A percentile compares a stretch with the other conserved stretches of the same genome.
These are phyloP conservation scores for Quercus agrifolia DNA, from an alignment of 306 rosid genomes.

Conservation along the genomic window DNA sequence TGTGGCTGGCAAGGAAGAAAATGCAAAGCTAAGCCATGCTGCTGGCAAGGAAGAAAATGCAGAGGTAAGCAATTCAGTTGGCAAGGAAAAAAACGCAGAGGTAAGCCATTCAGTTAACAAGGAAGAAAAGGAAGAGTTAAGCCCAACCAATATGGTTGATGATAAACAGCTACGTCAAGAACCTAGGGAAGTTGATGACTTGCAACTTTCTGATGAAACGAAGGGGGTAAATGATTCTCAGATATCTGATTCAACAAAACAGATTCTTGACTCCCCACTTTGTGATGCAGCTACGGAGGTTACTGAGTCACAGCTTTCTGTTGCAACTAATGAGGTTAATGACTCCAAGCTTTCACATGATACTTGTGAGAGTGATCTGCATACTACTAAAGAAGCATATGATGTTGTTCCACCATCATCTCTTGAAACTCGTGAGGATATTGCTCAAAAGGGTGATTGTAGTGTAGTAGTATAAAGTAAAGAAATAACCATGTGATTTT, in stretches of 20 bases:
- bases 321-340: constrained; percentile 32
- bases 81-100: constrained; percentile 41
- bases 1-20: constrained; percentile 33
- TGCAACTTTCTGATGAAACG: constrained; percentile 27
- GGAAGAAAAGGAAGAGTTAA: constrained; percentile 26
- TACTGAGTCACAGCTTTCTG: constrained; percentile 15
- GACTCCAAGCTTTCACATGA: constrained; percentile 40
- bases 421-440: constrained; percentile 56
- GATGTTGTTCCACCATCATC: constrained; percentile 59
- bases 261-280: constrained; percentile 27
- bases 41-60: constrained; percentile 54
- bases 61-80: constrained; percentile 42
- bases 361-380: constrained; percentile 36
- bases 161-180: constrained; percentile 16
- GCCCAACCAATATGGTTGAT: constrained; percentile 28
- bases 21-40: constrained; percentile 45
- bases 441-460: constrained; percentile 63
- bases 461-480: constrained; percentile 55
- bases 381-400: constrained; percentile 34
- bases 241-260: constrained; percentile 23
- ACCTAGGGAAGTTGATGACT: constrained; percentile 13
- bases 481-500: constrained; percentile 34
- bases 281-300: constrained; percentile 28
- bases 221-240: constrained; percentile 29
- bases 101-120: constrained; percentile 26